Conservation (phyloP, 2,329 filamentous ascomycete genomes). For the Simplicillium sp. region DNA sequence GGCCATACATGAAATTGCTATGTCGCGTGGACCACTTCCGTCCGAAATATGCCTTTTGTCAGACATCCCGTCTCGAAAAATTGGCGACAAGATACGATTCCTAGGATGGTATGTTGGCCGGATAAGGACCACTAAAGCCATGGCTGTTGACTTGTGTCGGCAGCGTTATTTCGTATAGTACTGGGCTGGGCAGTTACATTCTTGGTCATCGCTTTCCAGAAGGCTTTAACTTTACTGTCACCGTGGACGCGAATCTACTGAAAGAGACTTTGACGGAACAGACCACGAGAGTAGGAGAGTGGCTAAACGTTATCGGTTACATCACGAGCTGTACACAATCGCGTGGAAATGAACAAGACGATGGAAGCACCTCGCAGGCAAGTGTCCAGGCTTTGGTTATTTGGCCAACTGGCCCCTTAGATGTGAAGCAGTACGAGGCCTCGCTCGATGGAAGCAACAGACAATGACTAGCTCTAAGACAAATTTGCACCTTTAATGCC, state of each 20-base stretch:
- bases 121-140: too few relatives aligned
- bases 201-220: slow-evolving; percentile 59
- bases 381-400: slow-evolving; percentile 66
- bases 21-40: slow-evolving; percentile 53
- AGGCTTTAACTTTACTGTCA: slow-evolving; percentile 33
- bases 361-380: slow-evolving; percentile 15
- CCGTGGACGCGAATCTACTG: slow-evolving; percentile 64
- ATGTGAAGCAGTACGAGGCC: slow-evolving; percentile 61
- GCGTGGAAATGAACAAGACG: slow-evolving; percentile 13
- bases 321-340: slow-evolving; percentile 35
- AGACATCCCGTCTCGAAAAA: slow-evolving; percentile 38
- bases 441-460: slow-evolving; percentile 30
- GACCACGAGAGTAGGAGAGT: slow-evolving; percentile 64
- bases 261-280: slow-evolving; percentile 54
- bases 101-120: slow-evolving; percentile 66
- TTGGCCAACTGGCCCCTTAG: slow-evolving; percentile 67
- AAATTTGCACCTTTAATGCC: too few relatives aligned
- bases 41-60: slow-evolving; percentile 58
- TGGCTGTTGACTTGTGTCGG: background rate
- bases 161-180: slow-evolving; percentile 43
- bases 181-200: slow-evolving; percentile 48
- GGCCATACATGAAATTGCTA: slow-evolving; percentile 14
- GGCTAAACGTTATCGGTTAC: slow-evolving; percentile 86
- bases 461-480: too few relatives aligned
- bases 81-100: slow-evolving; percentile 77